Evolutionary conservation across 768 basidiomycete species (phyloP).

Genomic region (Mycena rebaudengoi): DNA sequence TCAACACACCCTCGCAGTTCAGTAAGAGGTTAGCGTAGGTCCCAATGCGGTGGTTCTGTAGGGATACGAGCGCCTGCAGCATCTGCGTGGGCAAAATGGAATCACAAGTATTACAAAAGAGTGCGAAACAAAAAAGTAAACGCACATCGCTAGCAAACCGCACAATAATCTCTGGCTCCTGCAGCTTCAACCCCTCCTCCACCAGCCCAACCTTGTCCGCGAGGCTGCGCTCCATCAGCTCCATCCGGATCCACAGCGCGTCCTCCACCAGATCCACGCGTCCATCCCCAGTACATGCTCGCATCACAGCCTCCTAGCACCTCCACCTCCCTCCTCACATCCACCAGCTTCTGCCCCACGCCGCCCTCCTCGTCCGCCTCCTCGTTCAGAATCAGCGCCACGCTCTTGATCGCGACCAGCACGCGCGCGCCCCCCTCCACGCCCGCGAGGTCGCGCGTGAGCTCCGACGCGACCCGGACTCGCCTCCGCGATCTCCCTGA

Average conservation of each 20-base stretch:
- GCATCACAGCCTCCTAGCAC: conserved; percentile 66
- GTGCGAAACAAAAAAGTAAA: conserved; percentile 30
- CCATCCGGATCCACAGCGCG: conserved; percentile 88
- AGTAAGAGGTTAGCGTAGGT: conserved; percentile 84
- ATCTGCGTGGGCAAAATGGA: too few species aligned
- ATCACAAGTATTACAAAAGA: neutral
- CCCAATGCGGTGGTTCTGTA: conserved; percentile 73
- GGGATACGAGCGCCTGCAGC: conserved; percentile 69
- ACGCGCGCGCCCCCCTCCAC: conserved; percentile 38
- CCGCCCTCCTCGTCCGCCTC: too few species aligned
- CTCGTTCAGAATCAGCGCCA: conserved; percentile 67
- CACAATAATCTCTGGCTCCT: conserved; percentile 72
- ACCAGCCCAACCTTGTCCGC: conserved; percentile 80
- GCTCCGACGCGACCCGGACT: too few species aligned
- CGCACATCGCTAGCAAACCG: conserved; percentile 82
- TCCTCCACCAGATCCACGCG: conserved; percentile 92
- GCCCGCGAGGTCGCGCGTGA: too few species aligned
- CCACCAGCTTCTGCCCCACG: conserved; percentile 68
- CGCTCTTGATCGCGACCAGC: conserved; percentile 85
- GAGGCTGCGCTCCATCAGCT: conserved; percentile 88
- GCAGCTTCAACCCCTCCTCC: conserved; percentile 67
- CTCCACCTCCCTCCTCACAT: conserved; percentile 67
- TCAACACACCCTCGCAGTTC: conserved; percentile 73
- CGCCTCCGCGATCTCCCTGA: too few species aligned
- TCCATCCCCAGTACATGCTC: conserved; percentile 74